Percentiles rank a stretch among this genome's conserved stretches.
These are phyloP conservation scores for Naegleria lovaniensis DNA, from an alignment of 208 protist genomes.

Conservation along the genomic window DNA sequence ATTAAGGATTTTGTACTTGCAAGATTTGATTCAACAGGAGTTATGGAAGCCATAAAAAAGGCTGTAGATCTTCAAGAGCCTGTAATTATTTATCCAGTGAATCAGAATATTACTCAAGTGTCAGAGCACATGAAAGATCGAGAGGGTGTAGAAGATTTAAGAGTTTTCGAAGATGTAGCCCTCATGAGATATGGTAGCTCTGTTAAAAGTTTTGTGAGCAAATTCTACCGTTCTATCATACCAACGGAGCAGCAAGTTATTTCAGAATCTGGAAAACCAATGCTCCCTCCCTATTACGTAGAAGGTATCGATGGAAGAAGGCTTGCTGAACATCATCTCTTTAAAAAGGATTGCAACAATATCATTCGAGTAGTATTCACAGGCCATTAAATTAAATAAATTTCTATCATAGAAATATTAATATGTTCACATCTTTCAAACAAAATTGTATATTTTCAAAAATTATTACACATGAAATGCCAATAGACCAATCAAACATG, in stretches of 20 bases:
- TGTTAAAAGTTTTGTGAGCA: neutral
- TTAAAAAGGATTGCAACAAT: neutral
- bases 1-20: neutral
- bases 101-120: neutral
- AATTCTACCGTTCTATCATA: neutral
- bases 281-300: neutral
- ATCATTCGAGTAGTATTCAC: neutral
- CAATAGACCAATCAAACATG: neutral
- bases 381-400: neutral
- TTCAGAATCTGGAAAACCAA: neutral
- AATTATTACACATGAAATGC: neutral
- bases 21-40: constrained; percentile 1
- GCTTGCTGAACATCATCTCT: neutral
- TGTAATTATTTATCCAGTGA: neutral
- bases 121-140: neutral
- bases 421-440: too few species aligned
- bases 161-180: neutral
- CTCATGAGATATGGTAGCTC: neutral
- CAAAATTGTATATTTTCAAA: too few species aligned
- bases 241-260: neutral
- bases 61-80: neutral
- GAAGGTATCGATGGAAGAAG: neutral
- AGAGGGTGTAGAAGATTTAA: neutral
- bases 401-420: too few species aligned
- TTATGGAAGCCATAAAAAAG: neutral